phyloP scores from a whole-genome alignment of 1,139 yeast species.

The Maudiozyma humilis region DNA sequence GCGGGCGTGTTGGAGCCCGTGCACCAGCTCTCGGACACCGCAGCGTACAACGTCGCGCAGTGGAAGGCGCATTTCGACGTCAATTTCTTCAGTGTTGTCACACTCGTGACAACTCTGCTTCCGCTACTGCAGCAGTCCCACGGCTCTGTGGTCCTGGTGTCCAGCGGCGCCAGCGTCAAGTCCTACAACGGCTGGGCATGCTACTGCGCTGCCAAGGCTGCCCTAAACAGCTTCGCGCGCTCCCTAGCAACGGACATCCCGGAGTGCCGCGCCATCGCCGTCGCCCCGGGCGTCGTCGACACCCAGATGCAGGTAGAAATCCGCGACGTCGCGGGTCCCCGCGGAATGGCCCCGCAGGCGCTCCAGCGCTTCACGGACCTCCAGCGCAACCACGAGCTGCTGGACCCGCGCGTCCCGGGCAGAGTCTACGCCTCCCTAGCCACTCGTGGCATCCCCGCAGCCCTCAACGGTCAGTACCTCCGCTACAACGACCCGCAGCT shows the following conservation, averaged over 20 bases:
- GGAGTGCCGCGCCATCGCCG: constrained; percentile 50
- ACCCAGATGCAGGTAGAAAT: constrained; percentile 79
- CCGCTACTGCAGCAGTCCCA: constrained; percentile 47
- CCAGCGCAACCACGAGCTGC: constrained; percentile 45
- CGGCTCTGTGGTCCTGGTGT: constrained; percentile 57
- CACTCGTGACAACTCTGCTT: constrained; percentile 48
- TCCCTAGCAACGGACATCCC: constrained; percentile 63
- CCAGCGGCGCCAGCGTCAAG: constrained; percentile 62
- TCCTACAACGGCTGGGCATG: constrained; percentile 67
- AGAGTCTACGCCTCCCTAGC: constrained; percentile 59
- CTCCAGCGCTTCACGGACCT: constrained; percentile 53
- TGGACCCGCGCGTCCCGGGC: constrained; percentile 66
- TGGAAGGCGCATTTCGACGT: constrained; percentile 68
- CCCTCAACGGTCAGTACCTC: constrained; percentile 54
- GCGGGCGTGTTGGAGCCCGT: constrained; percentile 89
- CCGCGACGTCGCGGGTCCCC: constrained; percentile 46
- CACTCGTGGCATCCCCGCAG: constrained; percentile 44
- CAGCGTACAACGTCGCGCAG: constrained; percentile 37
- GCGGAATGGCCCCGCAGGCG: constrained; percentile 49
- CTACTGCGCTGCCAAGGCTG: constrained; percentile 86
- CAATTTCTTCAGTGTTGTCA: constrained; percentile 71
- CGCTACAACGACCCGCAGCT: constrained; percentile 48
- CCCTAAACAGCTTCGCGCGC: constrained; percentile 63
- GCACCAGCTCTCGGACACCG: constrained; percentile 27
- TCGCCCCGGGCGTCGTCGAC: constrained; percentile 93